Conservation (phyloP, 2,329 filamentous ascomycete genomes). For the Fusarium chlamydosporum region DNA sequence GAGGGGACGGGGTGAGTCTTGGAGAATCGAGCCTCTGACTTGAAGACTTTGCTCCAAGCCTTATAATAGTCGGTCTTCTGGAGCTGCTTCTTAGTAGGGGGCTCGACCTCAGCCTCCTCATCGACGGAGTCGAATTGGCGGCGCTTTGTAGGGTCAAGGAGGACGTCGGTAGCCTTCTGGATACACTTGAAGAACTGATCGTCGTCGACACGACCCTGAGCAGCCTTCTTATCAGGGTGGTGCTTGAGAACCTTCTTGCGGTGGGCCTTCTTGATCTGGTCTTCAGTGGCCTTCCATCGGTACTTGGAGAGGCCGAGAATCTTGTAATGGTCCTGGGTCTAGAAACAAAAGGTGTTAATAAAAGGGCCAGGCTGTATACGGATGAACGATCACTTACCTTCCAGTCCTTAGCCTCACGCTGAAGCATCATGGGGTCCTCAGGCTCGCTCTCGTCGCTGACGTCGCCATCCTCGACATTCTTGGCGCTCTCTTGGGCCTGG, state of each 20-base stretch:
- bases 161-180: constrained; percentile 95
- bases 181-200: constrained; percentile 99
- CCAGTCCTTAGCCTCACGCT: constrained; percentile 98
- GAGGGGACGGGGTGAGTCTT: constrained; percentile 88
- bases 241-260: constrained; percentile 99
- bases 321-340: constrained; percentile 98
- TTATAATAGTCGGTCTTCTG: constrained; percentile 95
- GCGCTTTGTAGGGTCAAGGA: constrained; percentile 91
- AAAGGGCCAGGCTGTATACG: not conserved
- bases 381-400: constrained; percentile 73
- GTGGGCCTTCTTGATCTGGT: constrained; percentile 99
- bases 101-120: constrained; percentile 91
- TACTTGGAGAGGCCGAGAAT: constrained; percentile 94
- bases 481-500: constrained; percentile 93
- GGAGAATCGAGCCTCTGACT: constrained; percentile 92
- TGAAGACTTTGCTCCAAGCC: constrained; percentile 91
- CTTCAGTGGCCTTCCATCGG: constrained; percentile 92
- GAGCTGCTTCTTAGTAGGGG: constrained; percentile 91
- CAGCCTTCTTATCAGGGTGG: constrained; percentile 99
- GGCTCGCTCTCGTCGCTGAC: constrained; percentile 92
- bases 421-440: constrained; percentile 92
- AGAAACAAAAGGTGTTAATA: constrained; percentile 11
- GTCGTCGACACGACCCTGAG: constrained; percentile 86
- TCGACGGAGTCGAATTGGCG: constrained; percentile 98
- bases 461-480: constrained; percentile 94